phyloP scores from a whole-genome alignment of 176 grass and related monocot species.

The Musa acuminata region DNA sequence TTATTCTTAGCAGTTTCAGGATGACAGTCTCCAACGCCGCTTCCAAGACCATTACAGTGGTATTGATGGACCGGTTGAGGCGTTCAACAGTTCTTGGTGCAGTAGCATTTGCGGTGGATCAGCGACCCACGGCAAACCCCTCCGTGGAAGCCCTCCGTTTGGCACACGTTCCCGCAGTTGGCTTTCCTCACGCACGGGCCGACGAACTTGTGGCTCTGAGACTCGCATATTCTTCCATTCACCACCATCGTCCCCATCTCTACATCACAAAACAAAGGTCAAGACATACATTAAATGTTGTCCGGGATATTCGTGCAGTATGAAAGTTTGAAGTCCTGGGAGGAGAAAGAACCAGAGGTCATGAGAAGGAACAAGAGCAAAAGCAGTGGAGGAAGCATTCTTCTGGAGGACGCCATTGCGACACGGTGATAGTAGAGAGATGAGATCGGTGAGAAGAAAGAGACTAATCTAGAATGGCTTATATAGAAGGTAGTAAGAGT shows the following conservation, averaged over 20 bases:
- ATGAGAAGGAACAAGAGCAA: background rate
- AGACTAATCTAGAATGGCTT: no score
- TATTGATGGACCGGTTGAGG: no score
- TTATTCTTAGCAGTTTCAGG: no score
- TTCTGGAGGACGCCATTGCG: background rate
- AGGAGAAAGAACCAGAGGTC: constrained; percentile 15
- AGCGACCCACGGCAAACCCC: constrained; percentile 35
- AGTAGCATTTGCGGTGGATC: constrained; percentile 61
- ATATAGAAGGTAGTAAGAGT: no score
- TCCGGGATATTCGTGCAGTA: background rate
- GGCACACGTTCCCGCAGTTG: constrained; percentile 70
- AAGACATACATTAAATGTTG: background rate
- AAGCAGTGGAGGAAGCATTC: background rate
- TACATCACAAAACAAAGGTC: background rate
- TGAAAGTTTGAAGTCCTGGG: background rate
- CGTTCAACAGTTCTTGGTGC: constrained; percentile 33
- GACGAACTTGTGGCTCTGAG: constrained; percentile 60
- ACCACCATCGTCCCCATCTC: constrained; percentile 37
- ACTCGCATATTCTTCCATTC: constrained; percentile 55
- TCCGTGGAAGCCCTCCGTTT: constrained; percentile 61
- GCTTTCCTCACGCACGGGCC: constrained; percentile 35
- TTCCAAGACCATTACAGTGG: no score
- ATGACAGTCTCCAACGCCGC: no score
- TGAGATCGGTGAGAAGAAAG: no score
- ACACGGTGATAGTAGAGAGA: no score